Percentiles rank a stretch among this genome's conserved stretches.
These are phyloP conservation scores for Gastrolobium bilobum DNA, from an alignment of 306 rosid species.

Conservation along the genomic window DNA sequence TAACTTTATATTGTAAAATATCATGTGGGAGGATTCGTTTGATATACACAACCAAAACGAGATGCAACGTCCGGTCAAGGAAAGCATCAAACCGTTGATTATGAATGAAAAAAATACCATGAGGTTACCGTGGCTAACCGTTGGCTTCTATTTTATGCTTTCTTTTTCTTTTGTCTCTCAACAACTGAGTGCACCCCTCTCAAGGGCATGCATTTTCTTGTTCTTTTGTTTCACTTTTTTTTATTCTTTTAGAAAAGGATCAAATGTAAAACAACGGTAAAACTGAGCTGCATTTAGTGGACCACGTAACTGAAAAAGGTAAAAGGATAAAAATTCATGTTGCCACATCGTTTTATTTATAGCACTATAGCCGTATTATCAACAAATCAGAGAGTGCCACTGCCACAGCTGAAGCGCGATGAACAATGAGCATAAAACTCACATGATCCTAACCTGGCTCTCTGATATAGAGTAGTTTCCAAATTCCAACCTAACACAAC, in stretches of 20 bases:
- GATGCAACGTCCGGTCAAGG: background rate
- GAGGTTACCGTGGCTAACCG: constrained; percentile 27
- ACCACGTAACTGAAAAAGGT: background rate
- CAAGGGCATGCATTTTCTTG: constrained; percentile 9
- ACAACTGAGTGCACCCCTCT: constrained; percentile 3
- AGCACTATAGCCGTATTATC: background rate
- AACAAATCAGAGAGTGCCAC: background rate
- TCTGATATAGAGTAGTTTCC: constrained; percentile 39
- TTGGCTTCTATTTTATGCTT: constrained; percentile 47
- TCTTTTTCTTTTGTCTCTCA: background rate
- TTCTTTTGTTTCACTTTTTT: background rate
- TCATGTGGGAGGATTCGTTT: no score
- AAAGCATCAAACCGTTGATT: constrained; percentile 10
- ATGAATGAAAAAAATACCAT: background rate
- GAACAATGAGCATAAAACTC: background rate
- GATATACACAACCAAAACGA: background rate
- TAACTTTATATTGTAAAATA: no score
- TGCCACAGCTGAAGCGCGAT: no score
- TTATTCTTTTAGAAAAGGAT: constrained; percentile 18
- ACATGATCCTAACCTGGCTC: constrained; percentile 45
- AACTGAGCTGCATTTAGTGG: constrained; percentile 3
- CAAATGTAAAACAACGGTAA: constrained; percentile 34
- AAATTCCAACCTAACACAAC: no score
- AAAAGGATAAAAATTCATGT: background rate
- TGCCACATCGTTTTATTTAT: background rate